A percentile compares a stretch with the other conserved stretches of the same genome.
These are phyloP conservation scores for Neonothopanus nambi DNA, from an alignment of 1,284 basidiomycete genomes.

Conservation along the genomic window DNA sequence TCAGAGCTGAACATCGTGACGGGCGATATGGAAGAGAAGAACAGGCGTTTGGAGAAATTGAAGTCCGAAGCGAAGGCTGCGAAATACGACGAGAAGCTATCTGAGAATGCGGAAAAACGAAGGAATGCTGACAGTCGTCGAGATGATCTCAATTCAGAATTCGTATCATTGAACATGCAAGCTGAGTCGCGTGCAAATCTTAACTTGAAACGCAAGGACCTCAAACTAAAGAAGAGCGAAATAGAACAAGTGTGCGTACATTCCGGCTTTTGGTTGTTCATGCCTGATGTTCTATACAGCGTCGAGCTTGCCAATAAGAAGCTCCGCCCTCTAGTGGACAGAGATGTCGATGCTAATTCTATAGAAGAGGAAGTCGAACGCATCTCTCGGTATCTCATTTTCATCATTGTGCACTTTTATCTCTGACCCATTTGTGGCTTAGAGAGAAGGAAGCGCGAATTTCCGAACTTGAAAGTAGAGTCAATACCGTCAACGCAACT, in stretches of 20 bases:
- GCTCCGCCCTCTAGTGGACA: conserved; percentile 65
- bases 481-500: conserved; percentile 49
- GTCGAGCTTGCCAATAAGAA: conserved; percentile 48
- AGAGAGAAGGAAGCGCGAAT: conserved; percentile 73
- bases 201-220: conserved; percentile 72
- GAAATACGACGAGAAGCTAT: conserved; percentile 72
- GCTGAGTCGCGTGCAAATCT: conserved; percentile 84
- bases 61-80: conserved; percentile 60
- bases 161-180: conserved; percentile 76
- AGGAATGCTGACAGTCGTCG: conserved; percentile 69
- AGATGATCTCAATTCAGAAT: conserved; percentile 73
- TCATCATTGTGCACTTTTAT: not conserved
- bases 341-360: conserved; percentile 56
- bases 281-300: conserved; percentile 6
- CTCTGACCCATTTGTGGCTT: conserved; percentile 11
- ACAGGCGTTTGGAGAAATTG: conserved; percentile 53
- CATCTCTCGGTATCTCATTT: conserved; percentile 50
- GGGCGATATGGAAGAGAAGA: conserved; percentile 71
- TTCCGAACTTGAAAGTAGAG: conserved; percentile 52
- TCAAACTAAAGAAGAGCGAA: conserved; percentile 64
- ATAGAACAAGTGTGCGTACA: conserved; percentile 65
- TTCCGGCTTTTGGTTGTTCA: not conserved
- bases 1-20: conserved; percentile 59
- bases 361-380: conserved; percentile 75
- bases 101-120: conserved; percentile 54